Evolutionary conservation across 169 alveolate species (phyloP).

Genomic region (Cryptosporidium viatorum): DNA sequence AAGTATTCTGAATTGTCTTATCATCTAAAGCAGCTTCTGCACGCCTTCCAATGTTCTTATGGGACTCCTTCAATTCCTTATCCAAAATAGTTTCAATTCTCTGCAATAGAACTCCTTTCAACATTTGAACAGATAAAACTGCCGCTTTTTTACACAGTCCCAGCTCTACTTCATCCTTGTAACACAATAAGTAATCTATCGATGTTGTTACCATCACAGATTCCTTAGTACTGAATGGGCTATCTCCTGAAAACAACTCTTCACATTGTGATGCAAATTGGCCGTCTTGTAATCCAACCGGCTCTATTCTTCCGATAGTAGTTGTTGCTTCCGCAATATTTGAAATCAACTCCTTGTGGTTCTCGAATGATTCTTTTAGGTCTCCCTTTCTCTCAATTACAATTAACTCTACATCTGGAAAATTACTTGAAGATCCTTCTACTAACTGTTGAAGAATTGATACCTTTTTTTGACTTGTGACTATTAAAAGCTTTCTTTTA

Average conservation of each 20-base stretch:
- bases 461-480: conserved; percentile 89
- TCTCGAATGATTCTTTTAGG: conserved; percentile 41
- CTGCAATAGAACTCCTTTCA: conserved; percentile 73
- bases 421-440: conserved; percentile 9
- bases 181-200: conserved; percentile 36
- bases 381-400: conserved; percentile 49
- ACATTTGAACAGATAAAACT: conserved; percentile 77
- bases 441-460: conserved; percentile 34
- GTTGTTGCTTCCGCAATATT: not conserved
- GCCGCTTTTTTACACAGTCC: conserved; percentile 74
- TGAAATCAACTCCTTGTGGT: not conserved
- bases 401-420: conserved; percentile 3
- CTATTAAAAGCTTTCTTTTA: conserved; percentile 82
- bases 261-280: conserved; percentile 74
- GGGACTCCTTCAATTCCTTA: conserved; percentile 79
- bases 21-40: conserved; percentile 77
- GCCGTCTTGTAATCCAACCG: conserved; percentile 29
- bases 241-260: conserved; percentile 18
- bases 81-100: conserved; percentile 77
- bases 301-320: conserved; percentile 43
- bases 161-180: conserved; percentile 59
- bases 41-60: conserved; percentile 74
- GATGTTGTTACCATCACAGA: conserved; percentile 8
- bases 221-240: not conserved
- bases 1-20: conserved; percentile 49